A percentile compares a stretch with the other conserved stretches of the same genome.
These are phyloP conservation scores for Tremella fuciformis DNA, from an alignment of 768 basidiomycete species.

Conservation along the genomic window DNA sequence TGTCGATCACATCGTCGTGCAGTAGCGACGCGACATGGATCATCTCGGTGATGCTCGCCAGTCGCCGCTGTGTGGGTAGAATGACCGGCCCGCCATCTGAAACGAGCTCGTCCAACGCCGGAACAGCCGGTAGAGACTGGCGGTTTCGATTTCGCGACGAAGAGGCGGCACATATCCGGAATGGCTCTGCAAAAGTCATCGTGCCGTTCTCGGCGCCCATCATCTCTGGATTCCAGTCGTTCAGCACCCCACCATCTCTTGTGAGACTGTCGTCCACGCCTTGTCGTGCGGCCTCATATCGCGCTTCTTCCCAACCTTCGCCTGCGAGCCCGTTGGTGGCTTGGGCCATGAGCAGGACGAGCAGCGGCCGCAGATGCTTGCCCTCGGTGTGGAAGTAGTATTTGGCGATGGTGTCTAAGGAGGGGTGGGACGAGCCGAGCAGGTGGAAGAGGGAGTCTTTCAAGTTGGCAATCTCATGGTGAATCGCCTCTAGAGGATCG, in stretches of 20 bases:
- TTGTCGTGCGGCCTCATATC: constrained; percentile 41
- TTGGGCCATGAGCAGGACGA: constrained; percentile 83
- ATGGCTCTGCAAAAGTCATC: constrained; percentile 45
- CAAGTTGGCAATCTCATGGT: constrained; percentile 68
- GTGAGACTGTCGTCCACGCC: constrained; percentile 78
- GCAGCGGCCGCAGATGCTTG: constrained; percentile 82
- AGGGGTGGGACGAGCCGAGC: constrained; percentile 83
- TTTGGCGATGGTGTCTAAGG: constrained; percentile 78
- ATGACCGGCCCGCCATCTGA: constrained; percentile 51
- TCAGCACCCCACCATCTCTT: constrained; percentile 69
- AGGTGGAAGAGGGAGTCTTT: constrained; percentile 70
- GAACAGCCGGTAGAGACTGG: background rate
- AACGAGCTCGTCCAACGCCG: constrained; percentile 50
- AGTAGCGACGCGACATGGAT: constrained; percentile 91
- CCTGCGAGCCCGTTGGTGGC: constrained; percentile 87
- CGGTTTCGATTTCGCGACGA: constrained; percentile 43
- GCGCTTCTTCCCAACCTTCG: constrained; percentile 53
- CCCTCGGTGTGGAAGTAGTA: constrained; percentile 80
- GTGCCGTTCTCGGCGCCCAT: constrained; percentile 35
- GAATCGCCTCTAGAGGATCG: constrained; percentile 55
- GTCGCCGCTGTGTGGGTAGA: constrained; percentile 82
- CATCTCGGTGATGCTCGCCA: constrained; percentile 97
- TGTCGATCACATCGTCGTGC: constrained; percentile 85
- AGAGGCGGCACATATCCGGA: constrained; percentile 30
- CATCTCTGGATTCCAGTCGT: constrained; percentile 75